Evolutionary conservation across 2,329 filamentous ascomycete genomes (phyloP), one percentile per base, ranked within the genome.

Genomic region (Arthrobotrys sinensis): DNA sequence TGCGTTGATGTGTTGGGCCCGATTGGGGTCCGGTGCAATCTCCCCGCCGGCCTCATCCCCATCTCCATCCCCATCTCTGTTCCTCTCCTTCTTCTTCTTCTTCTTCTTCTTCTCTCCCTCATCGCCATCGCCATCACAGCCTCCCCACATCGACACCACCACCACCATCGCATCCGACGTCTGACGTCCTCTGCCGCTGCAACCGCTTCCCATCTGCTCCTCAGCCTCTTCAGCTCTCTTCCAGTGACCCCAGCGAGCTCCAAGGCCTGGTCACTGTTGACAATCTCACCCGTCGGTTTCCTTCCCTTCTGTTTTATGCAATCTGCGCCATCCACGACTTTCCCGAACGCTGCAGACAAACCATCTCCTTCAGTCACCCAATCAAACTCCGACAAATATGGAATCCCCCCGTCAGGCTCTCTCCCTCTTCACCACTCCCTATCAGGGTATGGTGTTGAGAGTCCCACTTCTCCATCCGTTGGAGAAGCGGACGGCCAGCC

Each of bases 271-370:
- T 78, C 75, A 72, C 75, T 78, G 75, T 57, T 57, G 34, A 66
- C 62, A 32, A 19, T 16, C 16, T 16, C 32, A 8, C 62, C 65
- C 19, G 19, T 36, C 50, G 48, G 24, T 36, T 46, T 68, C 36
- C 38, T 63, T 16, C 52, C 75, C 53, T 55, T 68, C 67, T 72
- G 75, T 78, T 78, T 78, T 78, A 78, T 78, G 75, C 75, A 53
- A 65, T 78, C 75, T 78, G 75, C 67, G 67, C 67, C 67, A 16
- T 72, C 75, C 4, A 63, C 73, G 52, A 67, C 67, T 38, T 34
- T 52, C 3, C 46, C 43, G 28, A 72, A 36, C 66, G 14, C 43
- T 53, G 3, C 63, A 4, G 53, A 45, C 36, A 43, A 66, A n/a
- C 60, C 64, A 55, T 32, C 34, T 1, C 52, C 36, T 32, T 34